These are phyloP conservation scores for Aureobasidium sp. DNA, from an alignment of 2,329 filamentous ascomycete species.

Conservation along the genomic window DNA sequence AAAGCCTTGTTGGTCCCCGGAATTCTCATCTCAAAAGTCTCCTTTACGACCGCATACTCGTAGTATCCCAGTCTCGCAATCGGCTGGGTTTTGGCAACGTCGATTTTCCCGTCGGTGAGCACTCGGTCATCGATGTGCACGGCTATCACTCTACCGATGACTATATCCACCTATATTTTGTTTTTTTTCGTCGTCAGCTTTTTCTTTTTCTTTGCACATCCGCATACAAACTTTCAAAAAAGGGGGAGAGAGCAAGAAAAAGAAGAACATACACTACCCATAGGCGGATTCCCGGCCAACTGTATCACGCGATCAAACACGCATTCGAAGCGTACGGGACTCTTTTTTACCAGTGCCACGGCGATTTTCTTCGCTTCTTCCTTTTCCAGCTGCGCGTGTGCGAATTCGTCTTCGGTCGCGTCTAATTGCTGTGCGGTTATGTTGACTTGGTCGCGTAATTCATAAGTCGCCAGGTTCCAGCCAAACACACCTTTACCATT, in stretches of 20 bases:
- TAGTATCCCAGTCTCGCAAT: slow-evolving; percentile 57
- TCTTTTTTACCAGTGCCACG: slow-evolving; percentile 47
- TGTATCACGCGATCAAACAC: slow-evolving; percentile 49
- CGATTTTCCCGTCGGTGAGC: slow-evolving; percentile 49
- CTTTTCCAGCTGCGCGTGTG: slow-evolving; percentile 44
- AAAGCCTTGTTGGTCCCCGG: slow-evolving; percentile 28
- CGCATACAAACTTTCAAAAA: too few relatives aligned
- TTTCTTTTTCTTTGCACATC: too few relatives aligned
- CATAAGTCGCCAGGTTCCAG: slow-evolving; percentile 55
- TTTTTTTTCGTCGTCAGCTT: too few relatives aligned
- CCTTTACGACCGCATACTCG: slow-evolving; percentile 49
- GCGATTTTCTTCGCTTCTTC: slow-evolving; percentile 35
- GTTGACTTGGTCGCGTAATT: slow-evolving; percentile 51
- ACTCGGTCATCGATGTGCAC: slow-evolving; percentile 52
- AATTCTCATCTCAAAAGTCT: slow-evolving; percentile 53
- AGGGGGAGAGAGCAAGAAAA: too few relatives aligned
- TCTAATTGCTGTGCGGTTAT: slow-evolving; percentile 46
- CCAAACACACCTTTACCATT: slow-evolving; percentile 37
- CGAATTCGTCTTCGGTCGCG: slow-evolving; percentile 50
- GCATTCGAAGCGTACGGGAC: slow-evolving; percentile 55
- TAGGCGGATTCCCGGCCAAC: slow-evolving; percentile 50
- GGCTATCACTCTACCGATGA: slow-evolving; percentile 51
- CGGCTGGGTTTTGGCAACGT: slow-evolving; percentile 50
- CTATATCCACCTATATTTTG: too few relatives aligned
- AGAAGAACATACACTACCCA: too few relatives aligned